Evolutionary conservation across 805 yeast species (phyloP).

Genomic region (Monosporozyma servazzii): DNA sequence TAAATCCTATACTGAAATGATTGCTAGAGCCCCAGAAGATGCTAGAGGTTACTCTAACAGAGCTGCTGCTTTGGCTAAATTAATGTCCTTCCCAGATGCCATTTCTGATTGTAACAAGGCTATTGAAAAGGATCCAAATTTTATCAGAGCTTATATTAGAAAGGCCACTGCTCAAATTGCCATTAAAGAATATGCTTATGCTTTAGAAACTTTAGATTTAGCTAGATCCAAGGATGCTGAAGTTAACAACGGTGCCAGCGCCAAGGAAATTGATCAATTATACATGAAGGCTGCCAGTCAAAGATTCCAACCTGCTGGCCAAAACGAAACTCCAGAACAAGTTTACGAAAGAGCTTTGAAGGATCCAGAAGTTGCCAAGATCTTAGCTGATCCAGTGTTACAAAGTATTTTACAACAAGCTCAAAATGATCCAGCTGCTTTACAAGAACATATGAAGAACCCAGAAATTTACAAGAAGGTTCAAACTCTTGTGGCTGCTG

Average conservation of each 20-base stretch:
- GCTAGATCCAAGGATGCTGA: conserved; percentile 73
- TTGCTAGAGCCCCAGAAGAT: conserved; percentile 93
- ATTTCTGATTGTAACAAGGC: conserved; percentile 87
- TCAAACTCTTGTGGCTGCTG: conserved; percentile 86
- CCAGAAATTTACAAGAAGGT: conserved; percentile 87
- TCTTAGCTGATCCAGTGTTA: conserved; percentile 92
- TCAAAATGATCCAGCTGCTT: conserved; percentile 88
- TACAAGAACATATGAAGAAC: conserved; percentile 95
- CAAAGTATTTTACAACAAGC: conserved; percentile 92
- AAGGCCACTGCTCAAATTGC: conserved; percentile 92
- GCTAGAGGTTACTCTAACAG: conserved; percentile 96
- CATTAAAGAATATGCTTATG: conserved; percentile 74
- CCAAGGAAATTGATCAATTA: conserved; percentile 74
- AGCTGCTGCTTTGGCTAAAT: conserved; percentile 92
- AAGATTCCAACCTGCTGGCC: conserved; percentile 73
- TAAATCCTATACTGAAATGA: conserved; percentile 88
- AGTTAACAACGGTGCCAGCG: conserved; percentile 47
- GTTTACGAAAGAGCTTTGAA: conserved; percentile 81
- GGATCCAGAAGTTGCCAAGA: conserved; percentile 89
- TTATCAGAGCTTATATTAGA: conserved; percentile 91
- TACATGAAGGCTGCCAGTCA: conserved; percentile 66
- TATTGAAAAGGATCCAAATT: conserved; percentile 75
- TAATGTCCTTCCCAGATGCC: conserved; percentile 96
- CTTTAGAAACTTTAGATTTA: conserved; percentile 67
- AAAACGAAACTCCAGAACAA: conserved; percentile 84